Evolutionary conservation across 176 grass and related monocot species (phyloP), one percentile per base, ranked within the genome.

Genomic region (Bromus sterilis): DNA sequence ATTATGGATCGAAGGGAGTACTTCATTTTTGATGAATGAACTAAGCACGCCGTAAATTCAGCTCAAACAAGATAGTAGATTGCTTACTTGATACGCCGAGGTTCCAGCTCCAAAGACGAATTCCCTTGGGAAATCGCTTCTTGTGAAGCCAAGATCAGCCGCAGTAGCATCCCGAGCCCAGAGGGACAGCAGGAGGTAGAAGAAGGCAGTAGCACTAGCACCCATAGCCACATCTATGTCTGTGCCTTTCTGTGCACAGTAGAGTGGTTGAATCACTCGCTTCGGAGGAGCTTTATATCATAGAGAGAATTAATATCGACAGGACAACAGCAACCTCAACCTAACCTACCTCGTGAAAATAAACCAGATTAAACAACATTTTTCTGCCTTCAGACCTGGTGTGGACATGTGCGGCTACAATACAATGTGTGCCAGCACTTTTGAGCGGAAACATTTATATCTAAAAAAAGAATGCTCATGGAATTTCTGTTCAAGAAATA

Each of bases 71-170:
- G 15, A 62, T 37, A 37, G n/a, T n/a, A 66, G 30, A 35, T 11
- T 12, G 21, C 62, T 66, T 36, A 36, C 87, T 83, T 89, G 82
- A 41, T 85, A 85, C 41, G 87, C 68, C 2, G 87, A 89, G 37
- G 82, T 89, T 35, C 82, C 82, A 37, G 87, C 68, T 46, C 87
- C 87, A 62, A 89, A 89, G n/a, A 82, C 82, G 29, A 89, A 89
- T 59, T 73, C 87, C 64, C 26, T 35, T 15, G 82, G 82, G 63
- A 89, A 89, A 59, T 89, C 87, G 34, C 63, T 74, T 67, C 87
- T 85, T 65, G 77, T 72, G 35, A 82, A 87, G 56, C 55, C 78
- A 53, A 75, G 53, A 7, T 5, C 4, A 1, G 35, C 4, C 34
- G 20, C 32, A 21, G 62, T 37, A 6, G 10, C 64, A 67, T 67